Evolutionary conservation across 192 early-diverging fungal genomes (phyloP).

Genomic region (Ambispora gerdemannii): DNA sequence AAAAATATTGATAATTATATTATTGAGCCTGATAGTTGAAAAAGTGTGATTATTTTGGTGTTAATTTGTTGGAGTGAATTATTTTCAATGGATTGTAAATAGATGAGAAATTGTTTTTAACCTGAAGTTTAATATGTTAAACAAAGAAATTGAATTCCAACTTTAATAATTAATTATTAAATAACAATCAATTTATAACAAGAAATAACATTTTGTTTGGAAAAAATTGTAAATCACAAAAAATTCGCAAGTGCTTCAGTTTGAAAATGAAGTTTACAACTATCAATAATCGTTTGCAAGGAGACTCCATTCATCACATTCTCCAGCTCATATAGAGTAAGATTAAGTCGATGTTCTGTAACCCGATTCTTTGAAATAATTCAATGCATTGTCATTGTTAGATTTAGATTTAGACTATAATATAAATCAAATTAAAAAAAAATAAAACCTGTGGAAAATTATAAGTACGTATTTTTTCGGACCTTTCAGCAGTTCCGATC

Average conservation of each 20-base stretch:
- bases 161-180: too few relatives aligned
- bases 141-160: too few relatives aligned
- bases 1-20: too few relatives aligned
- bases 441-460: slow-evolving; percentile 67
- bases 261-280: slow-evolving; percentile 39
- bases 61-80: too few relatives aligned
- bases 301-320: slow-evolving; percentile 59
- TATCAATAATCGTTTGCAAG: slow-evolving; percentile 40
- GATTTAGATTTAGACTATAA: not conserved
- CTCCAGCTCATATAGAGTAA: slow-evolving; percentile 67
- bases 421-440: not conserved
- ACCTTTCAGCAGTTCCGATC: slow-evolving; percentile 68
- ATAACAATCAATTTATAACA: too few relatives aligned
- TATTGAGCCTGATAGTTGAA: too few relatives aligned
- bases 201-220: too few relatives aligned
- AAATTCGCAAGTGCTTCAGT: slow-evolving; percentile 29
- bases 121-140: too few relatives aligned
- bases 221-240: too few relatives aligned
- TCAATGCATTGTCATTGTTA: not conserved
- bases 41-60: too few relatives aligned
- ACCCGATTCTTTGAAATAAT: slow-evolving; percentile 72
- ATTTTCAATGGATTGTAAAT: too few relatives aligned
- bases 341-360: slow-evolving; percentile 78
- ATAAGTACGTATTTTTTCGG: slow-evolving; percentile 82
- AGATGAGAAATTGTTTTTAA: too few relatives aligned